A percentile compares a stretch with the other conserved stretches of the same genome.
These are phyloP conservation scores for Colletotrichum tofieldiae DNA, from an alignment of 2,329 filamentous ascomycete species.

Conservation along the genomic window DNA sequence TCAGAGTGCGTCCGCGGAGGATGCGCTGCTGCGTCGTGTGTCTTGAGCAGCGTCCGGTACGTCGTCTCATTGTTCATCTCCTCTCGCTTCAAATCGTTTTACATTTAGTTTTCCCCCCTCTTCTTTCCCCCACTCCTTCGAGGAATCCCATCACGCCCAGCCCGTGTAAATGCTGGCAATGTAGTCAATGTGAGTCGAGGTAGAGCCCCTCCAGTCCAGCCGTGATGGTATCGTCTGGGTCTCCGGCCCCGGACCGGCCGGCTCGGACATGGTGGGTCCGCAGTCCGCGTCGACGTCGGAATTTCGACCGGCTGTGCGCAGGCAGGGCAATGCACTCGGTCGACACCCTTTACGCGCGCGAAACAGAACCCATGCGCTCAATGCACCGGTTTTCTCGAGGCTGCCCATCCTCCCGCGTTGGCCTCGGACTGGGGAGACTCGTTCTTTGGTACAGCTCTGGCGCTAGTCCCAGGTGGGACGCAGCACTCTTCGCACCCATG, in stretches of 20 bases:
- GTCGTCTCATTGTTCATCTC: neutral
- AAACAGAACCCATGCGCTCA: neutral
- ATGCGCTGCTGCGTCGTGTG: neutral
- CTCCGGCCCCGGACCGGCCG: neutral
- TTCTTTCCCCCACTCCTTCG: too few relatives aligned
- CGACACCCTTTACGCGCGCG: neutral
- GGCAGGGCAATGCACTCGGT: neutral
- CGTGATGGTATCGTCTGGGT: neutral
- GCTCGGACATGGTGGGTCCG: neutral
- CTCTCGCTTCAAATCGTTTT: too few relatives aligned
- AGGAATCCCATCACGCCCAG: neutral
- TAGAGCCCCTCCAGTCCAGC: neutral
- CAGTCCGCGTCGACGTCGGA: neutral
- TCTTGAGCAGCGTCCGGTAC: too few relatives aligned
- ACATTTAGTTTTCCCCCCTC: neutral
- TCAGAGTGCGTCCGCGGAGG: neutral
- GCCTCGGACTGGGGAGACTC: neutral
- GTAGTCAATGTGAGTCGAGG: neutral
- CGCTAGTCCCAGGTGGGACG: conserved; percentile 21
- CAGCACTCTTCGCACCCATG: conserved; percentile 2
- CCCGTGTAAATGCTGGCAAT: neutral
- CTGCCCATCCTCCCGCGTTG: neutral
- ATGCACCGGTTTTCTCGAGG: neutral
- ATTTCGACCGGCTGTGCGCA: neutral
- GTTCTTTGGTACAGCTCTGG: conserved; percentile 4